Conservation (phyloP, 108 stramenopile genomes). For the Stephanodiscus triporus region DNA sequence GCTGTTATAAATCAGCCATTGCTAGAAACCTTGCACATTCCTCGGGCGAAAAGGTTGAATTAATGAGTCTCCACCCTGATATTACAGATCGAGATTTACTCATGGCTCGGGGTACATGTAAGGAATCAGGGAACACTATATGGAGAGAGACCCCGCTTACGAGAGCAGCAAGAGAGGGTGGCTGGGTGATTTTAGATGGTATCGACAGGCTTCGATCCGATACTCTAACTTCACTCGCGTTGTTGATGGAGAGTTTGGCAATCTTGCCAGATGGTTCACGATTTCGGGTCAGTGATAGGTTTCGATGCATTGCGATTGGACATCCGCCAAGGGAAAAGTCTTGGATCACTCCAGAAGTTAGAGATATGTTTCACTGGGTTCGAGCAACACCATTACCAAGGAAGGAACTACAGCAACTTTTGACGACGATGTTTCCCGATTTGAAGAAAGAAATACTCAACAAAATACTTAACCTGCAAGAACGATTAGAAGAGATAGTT, state of each 20-base stretch:
- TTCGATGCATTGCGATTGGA: constrained; percentile 51
- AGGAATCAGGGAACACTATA: constrained; percentile 63
- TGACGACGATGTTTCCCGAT: constrained; percentile 40
- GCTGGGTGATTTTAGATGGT: constrained; percentile 74
- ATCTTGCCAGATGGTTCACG: constrained; percentile 70
- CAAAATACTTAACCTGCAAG: constrained; percentile 42
- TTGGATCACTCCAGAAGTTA: constrained; percentile 69
- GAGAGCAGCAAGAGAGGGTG: constrained; percentile 67
- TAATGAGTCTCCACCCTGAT: constrained; percentile 75
- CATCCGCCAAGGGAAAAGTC: constrained; percentile 52
- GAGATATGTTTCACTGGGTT: constrained; percentile 62
- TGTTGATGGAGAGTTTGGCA: constrained; percentile 54
- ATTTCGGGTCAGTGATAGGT: constrained; percentile 30
- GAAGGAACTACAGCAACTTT: constrained; percentile 40
- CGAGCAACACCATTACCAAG: constrained; percentile 40
- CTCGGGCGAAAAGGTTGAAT: constrained; percentile 55
- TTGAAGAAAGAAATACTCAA: constrained; percentile 35
- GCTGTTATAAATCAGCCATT: constrained; percentile 72
- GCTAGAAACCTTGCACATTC: constrained; percentile 51
- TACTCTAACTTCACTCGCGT: constrained; percentile 61
- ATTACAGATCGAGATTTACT: constrained; percentile 81
- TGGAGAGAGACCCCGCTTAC: constrained; percentile 84
- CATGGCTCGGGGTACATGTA: constrained; percentile 66
- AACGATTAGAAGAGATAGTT: constrained; percentile 44
- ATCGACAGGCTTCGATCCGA: constrained; percentile 76